phyloP scores from a whole-genome alignment of 1,139 yeast genomes.

The Pichia kudriavzevii region DNA sequence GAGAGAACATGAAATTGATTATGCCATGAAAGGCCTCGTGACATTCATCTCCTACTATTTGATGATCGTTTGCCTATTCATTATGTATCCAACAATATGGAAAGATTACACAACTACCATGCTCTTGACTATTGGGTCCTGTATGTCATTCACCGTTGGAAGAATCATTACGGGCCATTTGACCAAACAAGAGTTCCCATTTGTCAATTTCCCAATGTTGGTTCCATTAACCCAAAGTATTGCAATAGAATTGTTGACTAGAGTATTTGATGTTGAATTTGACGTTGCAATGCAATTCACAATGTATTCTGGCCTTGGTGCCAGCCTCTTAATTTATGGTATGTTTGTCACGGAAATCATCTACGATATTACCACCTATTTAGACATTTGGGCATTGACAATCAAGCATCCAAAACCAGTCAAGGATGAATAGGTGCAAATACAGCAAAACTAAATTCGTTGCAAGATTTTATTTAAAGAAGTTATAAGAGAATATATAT shows the following conservation, averaged over 20 bases:
- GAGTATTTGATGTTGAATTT: conserved; percentile 34
- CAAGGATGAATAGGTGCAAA: conserved; percentile 3
- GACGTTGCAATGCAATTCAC: conserved; percentile 38
- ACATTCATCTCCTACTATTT: conserved; percentile 68
- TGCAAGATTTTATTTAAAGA: not conserved
- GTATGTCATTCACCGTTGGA: conserved; percentile 81
- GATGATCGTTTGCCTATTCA: conserved; percentile 38
- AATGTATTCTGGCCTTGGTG: conserved; percentile 70
- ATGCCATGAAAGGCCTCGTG: conserved; percentile 55
- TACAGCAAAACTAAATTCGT: too few relatives aligned
- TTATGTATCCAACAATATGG: conserved; percentile 32
- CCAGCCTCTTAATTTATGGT: conserved; percentile 68
- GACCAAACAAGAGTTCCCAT: conserved; percentile 72
- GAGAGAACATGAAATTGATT: conserved; percentile 19
- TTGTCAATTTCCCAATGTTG: conserved; percentile 59
- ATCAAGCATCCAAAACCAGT: conserved; percentile 58
- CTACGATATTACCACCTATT: conserved; percentile 69
- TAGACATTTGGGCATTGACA: conserved; percentile 79
- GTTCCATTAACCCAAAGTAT: conserved; percentile 55
- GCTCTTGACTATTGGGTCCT: conserved; percentile 60
- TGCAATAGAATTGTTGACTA: conserved; percentile 34
- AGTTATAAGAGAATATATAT: conserved; percentile 5
- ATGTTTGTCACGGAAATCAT: conserved; percentile 78
- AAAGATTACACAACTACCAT: conserved; percentile 53
- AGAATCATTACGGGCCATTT: conserved; percentile 84